These are phyloP conservation scores for Warburgia ugandensis DNA, from an alignment of 164 flowering plant genomes.

Conservation along the genomic window DNA sequence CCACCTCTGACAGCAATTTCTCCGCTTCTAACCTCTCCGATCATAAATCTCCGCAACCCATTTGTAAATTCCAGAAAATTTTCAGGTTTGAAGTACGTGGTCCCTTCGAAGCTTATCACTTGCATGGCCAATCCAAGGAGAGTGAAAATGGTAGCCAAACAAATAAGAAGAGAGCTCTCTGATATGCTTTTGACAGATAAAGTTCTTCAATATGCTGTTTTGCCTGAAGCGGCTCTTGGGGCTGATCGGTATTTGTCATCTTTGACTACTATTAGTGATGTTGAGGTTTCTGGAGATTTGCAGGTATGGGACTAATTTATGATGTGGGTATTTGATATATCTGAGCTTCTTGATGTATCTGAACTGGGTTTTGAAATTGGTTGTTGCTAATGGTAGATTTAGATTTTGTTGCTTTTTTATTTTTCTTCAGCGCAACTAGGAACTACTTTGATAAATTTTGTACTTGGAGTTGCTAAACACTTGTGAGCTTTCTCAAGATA, in stretches of 20 bases:
- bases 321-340: background rate
- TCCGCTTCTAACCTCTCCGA: background rate
- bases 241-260: conserved; percentile 87
- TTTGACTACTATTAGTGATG: conserved; percentile 79
- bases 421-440: too few species aligned
- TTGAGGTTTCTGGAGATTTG: conserved; percentile 77
- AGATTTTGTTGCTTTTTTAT: too few species aligned
- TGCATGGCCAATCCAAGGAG: conserved; percentile 94
- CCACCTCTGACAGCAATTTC: background rate
- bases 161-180: conserved; percentile 76
- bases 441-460: too few species aligned
- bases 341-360: background rate
- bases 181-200: conserved; percentile 83
- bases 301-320: conserved; percentile 35
- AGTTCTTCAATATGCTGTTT: conserved; percentile 65
- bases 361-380: too few species aligned
- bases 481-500: too few species aligned
- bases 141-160: conserved; percentile 92
- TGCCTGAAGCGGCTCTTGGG: conserved; percentile 85
- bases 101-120: background rate
- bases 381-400: too few species aligned
- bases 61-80: too few species aligned
- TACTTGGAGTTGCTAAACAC: too few species aligned
- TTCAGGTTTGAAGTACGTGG: too few species aligned
- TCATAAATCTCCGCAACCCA: background rate